Percentiles rank a stretch among this genome's conserved stretches.
phyloP scores from a whole-genome alignment of 352 stramenopile genomes.

The Globisporangium okanoganense region DNA sequence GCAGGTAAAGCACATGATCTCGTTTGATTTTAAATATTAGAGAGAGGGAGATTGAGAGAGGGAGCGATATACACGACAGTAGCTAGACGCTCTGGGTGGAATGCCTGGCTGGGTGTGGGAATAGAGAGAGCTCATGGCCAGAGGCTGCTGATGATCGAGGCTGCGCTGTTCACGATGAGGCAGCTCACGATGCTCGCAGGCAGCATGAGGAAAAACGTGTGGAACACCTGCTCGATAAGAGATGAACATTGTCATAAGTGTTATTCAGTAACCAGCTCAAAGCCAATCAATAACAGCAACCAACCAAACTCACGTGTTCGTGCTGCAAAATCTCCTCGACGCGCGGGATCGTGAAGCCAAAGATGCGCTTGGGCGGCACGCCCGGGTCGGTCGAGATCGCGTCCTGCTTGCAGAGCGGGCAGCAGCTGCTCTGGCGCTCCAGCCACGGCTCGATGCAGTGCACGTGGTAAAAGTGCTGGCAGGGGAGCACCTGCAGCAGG shows the following conservation, averaged over 20 bases:
- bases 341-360: constrained; percentile 50
- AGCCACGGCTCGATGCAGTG: constrained; percentile 87
- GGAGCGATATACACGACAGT: constrained; percentile 3
- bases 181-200: constrained; percentile 78
- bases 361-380: constrained; percentile 50
- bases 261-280: constrained; percentile 19
- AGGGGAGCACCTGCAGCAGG: constrained; percentile 69
- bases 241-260: background rate
- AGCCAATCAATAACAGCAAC: too few species aligned
- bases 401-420: constrained; percentile 82
- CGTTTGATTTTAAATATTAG: constrained; percentile 19
- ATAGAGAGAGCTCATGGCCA: constrained; percentile 42
- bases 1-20: constrained; percentile 12
- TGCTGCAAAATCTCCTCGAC: constrained; percentile 73
- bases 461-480: constrained; percentile 83
- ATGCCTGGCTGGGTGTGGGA: background rate
- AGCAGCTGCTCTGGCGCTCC: constrained; percentile 65
- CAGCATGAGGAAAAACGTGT: constrained; percentile 80
- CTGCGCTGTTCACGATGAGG: constrained; percentile 69
- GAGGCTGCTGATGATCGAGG: constrained; percentile 68
- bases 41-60: background rate
- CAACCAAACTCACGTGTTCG: constrained; percentile 67
- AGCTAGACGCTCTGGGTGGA: background rate
- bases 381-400: constrained; percentile 57
- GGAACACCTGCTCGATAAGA: constrained; percentile 62